phyloP scores from a whole-genome alignment of 2,329 filamentous ascomycete species.

The Herpotrichia juniperi region DNA sequence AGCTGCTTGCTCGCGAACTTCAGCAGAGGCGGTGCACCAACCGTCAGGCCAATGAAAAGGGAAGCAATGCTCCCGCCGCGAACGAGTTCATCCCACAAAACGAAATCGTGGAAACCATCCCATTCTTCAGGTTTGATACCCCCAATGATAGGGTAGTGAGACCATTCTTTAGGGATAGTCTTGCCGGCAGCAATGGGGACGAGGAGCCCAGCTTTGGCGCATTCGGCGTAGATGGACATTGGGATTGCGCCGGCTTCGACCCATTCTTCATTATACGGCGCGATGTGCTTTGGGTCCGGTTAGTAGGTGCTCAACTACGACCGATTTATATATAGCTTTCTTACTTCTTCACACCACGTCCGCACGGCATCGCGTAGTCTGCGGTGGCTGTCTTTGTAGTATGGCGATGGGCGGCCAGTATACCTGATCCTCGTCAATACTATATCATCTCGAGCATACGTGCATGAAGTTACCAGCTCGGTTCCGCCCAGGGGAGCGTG shows the following conservation, averaged over 20 bases:
- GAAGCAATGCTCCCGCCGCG: conserved; percentile 32
- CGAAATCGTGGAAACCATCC: conserved; percentile 47
- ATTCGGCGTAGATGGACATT: conserved; percentile 29
- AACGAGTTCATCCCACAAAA: conserved; percentile 43
- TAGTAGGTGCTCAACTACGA: background rate
- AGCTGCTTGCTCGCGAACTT: conserved; percentile 28
- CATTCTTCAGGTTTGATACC: conserved; percentile 49
- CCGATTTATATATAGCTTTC: no score
- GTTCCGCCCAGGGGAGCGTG: conserved; percentile 38
- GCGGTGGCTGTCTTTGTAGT: conserved; percentile 38
- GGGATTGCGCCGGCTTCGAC: conserved; percentile 31
- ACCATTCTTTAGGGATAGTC: conserved; percentile 31
- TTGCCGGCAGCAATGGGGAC: conserved; percentile 39
- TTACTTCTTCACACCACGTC: conserved; percentile 36
- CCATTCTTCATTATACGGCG: conserved; percentile 34
- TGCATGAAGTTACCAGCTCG: conserved; percentile 26
- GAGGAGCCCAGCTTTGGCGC: conserved; percentile 35
- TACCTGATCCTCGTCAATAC: conserved; percentile 24
- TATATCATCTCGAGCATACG: background rate
- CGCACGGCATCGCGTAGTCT: conserved; percentile 35
- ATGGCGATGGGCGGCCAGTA: conserved; percentile 37
- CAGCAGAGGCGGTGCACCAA: conserved; percentile 35
- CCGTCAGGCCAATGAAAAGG: conserved; percentile 35
- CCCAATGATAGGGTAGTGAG: conserved; percentile 54
- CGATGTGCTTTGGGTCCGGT: conserved; percentile 24